Evolutionary conservation across 2,329 filamentous ascomycete species (phyloP).

Genomic region (Lachnellula occidentalis): DNA sequence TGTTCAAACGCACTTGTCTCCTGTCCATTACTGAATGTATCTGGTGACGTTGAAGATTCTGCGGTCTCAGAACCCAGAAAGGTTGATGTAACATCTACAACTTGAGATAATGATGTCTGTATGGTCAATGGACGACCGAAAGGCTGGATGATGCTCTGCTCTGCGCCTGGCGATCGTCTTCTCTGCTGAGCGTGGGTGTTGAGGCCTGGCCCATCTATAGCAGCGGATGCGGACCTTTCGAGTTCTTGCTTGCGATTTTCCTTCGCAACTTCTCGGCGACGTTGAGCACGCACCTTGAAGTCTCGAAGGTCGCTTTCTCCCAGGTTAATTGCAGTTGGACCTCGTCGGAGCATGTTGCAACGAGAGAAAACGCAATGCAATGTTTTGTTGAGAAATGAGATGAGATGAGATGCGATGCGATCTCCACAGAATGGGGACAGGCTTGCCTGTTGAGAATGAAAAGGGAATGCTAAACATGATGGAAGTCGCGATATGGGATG

Average conservation of each 20-base stretch:
- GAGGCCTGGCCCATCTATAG: background rate
- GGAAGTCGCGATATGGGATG: no score
- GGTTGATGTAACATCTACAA: background rate
- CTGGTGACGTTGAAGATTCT: background rate
- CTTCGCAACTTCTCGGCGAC: slow-evolving; percentile 6
- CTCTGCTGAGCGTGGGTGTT: background rate
- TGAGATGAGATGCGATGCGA: background rate
- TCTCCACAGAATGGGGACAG: background rate
- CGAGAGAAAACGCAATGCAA: background rate
- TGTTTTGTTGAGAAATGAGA: background rate
- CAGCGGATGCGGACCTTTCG: slow-evolving; percentile 3
- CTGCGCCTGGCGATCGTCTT: background rate
- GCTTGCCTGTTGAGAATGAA: background rate
- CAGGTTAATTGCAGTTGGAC: slow-evolving; percentile 21
- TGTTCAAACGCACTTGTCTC: background rate
- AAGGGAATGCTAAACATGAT: background rate
- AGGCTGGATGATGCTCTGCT: background rate
- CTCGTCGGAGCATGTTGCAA: slow-evolving; percentile 25
- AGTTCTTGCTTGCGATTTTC: slow-evolving; percentile 2
- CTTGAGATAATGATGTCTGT: background rate
- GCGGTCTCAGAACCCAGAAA: background rate
- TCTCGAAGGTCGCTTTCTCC: slow-evolving; percentile 24
- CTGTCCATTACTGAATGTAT: background rate
- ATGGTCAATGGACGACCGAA: background rate
- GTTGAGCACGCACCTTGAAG: slow-evolving; percentile 18